Evolutionary conservation across 371 early-diverging fungal genomes (phyloP), one percentile per base, ranked within the genome.

Genomic region (Syncephalastrum monosporum): DNA sequence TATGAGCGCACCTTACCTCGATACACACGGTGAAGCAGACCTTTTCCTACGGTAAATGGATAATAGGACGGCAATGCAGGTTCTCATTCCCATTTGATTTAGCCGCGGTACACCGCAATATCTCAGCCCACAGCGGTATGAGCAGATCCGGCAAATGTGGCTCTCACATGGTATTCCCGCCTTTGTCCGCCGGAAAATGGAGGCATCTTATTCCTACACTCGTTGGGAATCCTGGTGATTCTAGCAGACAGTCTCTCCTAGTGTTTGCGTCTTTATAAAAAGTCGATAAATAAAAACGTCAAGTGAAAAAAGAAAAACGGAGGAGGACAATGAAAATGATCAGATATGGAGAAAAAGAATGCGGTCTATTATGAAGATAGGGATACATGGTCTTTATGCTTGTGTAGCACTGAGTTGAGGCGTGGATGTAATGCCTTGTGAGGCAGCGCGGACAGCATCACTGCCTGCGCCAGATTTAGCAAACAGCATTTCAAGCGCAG

Each of bases 1-100:
- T 58, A 85, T 91, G 74, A 86, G 85, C 41, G 91, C 95, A 27
- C 99, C 99, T 4, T 98, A 96, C 67, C 72, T 97, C 41, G 97
- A 98, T 64, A 76, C 85, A 33, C 97, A 98, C 63, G 99, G 97
- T 23, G 99, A 98, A 74, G 89, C 88, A 0, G 79, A 79, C 55
- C 53, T 79, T 8, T 71, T 71, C 38, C 54, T 70, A 10, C 51
- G 47, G 67, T 67, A 66, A 47, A 46, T 55, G 14, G 19, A n/a
- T 53, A 14, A 38, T 16, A 14, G 8, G 45, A 44, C 27, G 6
- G n/a, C 13, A 24, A 52, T 3, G 47, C 54, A 33, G 2, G 0
- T 7, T 33, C 38, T 33, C 38, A 33, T 25, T 17, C 17, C 16
- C 7, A 50, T 17, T 17, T 16, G 61, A 8, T 33, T 45, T 59